Evolutionary conservation across 345 rosid genomes (phyloP), one percentile per base, ranked within the genome.

Genomic region (Gossypium thurberi): DNA sequence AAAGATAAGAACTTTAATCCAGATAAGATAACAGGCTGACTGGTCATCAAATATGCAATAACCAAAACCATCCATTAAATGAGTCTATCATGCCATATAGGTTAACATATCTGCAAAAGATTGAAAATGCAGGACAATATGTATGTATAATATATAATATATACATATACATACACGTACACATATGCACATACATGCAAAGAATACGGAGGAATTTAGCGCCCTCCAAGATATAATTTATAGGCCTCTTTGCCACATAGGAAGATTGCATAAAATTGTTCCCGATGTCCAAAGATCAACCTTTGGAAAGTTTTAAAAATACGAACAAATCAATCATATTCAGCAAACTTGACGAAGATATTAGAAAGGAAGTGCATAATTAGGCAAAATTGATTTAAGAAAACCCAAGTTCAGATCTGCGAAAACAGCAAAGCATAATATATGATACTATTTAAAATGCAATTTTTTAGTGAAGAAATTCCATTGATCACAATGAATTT

Each of bases 1-100:
- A 53, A 65, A 10, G 63, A 66, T 55, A 44, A 72, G 51, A 76
- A 43, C 53, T 61, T 61, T 43, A 65, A 75, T 20, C 60, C 60
- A 53, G 21, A 53, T 52, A 50, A 15, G 18, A 52, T 46, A 21
- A 47, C 18, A 66, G 13, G 50, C 10, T 10, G 11, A n/a, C 46
- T 2, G 7, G 25, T 25, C 40, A 67, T 14, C 43, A 66, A 46
- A 67, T 25, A 51, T 25, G 23, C 71, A 48, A 48, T 57, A 10
- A 23, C 71, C 20, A 8, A 67, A 48, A 25, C 5, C 13, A 8
- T 3, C 4, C 40, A 47, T 67, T 25, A 47, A 14, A 67, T 14
- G 20, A 47, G 70, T 47, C 20, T 66, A 12, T 65, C 17, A 65
- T 21, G 48, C 17, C 40, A 25, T 50, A 50, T 48, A 68, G 21